Conservation (phyloP, 371 early-diverging fungal genomes). For the Circinella minor region DNA sequence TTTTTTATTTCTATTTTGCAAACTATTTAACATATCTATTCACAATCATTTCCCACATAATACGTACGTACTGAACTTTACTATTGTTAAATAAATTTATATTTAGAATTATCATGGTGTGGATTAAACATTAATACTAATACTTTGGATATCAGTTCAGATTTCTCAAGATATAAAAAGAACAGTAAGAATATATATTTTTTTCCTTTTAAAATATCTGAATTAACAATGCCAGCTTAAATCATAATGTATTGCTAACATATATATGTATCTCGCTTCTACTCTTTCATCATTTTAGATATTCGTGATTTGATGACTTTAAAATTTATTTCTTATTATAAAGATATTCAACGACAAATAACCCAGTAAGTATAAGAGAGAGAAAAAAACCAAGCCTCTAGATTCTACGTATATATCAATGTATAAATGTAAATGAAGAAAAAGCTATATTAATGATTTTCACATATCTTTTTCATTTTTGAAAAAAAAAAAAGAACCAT, state of each 20-base stretch:
- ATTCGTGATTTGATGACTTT: conserved; percentile 48
- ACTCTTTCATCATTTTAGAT: conserved; percentile 16
- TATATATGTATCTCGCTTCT: too few species aligned
- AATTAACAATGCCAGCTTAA: too few species aligned
- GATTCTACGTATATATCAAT: too few species aligned
- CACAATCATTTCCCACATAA: too few species aligned
- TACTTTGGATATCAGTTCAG: conserved; percentile 66
- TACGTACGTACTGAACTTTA: too few species aligned
- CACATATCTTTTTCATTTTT: conserved; percentile 25
- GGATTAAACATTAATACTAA: conserved; percentile 71
- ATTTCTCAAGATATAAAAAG: conserved; percentile 55
- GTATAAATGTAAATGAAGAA: background rate
- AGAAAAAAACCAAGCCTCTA: too few species aligned
- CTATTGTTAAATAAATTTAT: too few species aligned
- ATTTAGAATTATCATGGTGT: conserved; percentile 83
- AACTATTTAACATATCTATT: too few species aligned
- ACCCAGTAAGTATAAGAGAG: conserved; percentile 16
- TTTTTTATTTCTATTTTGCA: too few species aligned
- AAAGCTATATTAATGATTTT: background rate
- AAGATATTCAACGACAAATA: conserved; percentile 28
- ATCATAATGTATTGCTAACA: too few species aligned
- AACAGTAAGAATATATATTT: background rate
- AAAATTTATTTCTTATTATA: conserved; percentile 42
- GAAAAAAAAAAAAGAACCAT: conserved; percentile 33
- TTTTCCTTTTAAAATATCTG: background rate